phyloP scores from a whole-genome alignment of 2,329 filamentous ascomycete species.

The Fusarium tuaranense region DNA sequence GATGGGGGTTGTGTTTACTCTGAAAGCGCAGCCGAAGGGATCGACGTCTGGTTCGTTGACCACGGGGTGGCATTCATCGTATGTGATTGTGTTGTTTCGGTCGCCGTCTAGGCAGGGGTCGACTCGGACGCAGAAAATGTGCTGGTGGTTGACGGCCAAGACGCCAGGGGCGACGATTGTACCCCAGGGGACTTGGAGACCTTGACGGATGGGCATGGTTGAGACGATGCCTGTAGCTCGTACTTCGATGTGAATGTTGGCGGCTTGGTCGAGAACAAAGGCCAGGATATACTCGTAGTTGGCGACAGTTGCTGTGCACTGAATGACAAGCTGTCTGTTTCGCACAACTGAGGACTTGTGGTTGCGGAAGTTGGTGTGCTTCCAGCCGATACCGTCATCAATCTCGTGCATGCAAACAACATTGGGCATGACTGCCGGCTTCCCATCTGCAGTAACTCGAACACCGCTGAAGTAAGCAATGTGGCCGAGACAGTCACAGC shows the following conservation, averaged over 20 bases:
- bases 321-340: conserved; percentile 65
- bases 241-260: conserved; percentile 46
- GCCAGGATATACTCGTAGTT: conserved; percentile 67
- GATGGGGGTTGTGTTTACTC: conserved; percentile 56
- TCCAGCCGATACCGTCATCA: conserved; percentile 66
- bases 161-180: conserved; percentile 70
- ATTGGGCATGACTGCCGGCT: conserved; percentile 74
- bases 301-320: conserved; percentile 69
- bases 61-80: conserved; percentile 23
- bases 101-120: conserved; percentile 70
- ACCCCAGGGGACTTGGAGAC: conserved; percentile 63
- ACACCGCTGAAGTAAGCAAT: conserved; percentile 62
- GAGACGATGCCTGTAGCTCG: conserved; percentile 55
- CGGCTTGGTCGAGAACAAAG: conserved; percentile 63
- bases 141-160: conserved; percentile 73
- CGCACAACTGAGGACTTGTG: conserved; percentile 64
- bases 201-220: conserved; percentile 60
- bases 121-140: conserved; percentile 70
- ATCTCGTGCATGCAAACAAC: conserved; percentile 49
- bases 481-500: conserved; percentile 73
- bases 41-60: conserved; percentile 54
- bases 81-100: conserved; percentile 54
- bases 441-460: conserved; percentile 55
- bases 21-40: conserved; percentile 61
- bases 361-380: conserved; percentile 69